A percentile compares a stretch with the other conserved stretches of the same genome.
These are phyloP conservation scores for Cerrena zonata DNA, from an alignment of 1,284 basidiomycete genomes.

Conservation along the genomic window DNA sequence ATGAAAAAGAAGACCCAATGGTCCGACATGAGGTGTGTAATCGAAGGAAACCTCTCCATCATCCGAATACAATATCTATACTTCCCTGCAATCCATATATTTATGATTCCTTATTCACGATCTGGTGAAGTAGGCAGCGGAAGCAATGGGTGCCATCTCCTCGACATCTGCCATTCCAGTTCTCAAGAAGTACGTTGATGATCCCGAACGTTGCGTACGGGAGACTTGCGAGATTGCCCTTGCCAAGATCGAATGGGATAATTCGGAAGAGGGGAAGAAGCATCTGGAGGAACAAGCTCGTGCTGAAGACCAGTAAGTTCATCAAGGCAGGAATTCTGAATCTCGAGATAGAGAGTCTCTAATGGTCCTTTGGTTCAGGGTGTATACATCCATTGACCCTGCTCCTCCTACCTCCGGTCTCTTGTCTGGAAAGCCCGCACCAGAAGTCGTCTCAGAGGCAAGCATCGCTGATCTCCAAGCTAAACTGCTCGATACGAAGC, in stretches of 20 bases:
- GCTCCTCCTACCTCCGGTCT: constrained; percentile 75
- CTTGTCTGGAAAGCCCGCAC: constrained; percentile 46
- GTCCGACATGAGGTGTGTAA: constrained; percentile 85
- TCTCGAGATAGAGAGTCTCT: too few species aligned
- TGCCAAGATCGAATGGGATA: constrained; percentile 91
- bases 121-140: constrained; percentile 67
- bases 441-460: constrained; percentile 41
- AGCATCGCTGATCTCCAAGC: constrained; percentile 55
- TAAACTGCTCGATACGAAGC: constrained; percentile 62
- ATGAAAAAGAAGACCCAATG: constrained; percentile 84
- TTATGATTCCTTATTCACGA: background rate
- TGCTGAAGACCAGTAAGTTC: constrained; percentile 16
- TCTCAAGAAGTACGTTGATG: constrained; percentile 68
- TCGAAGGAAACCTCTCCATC: constrained; percentile 2
- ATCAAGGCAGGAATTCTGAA: too few species aligned
- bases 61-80: background rate
- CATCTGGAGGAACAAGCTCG: constrained; percentile 34
- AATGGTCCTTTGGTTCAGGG: too few species aligned
- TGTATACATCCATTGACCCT: constrained; percentile 90
- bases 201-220: constrained; percentile 76
- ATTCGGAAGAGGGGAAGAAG: constrained; percentile 63
- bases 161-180: constrained; percentile 62
- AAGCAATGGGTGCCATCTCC: constrained; percentile 95
- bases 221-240: constrained; percentile 98
- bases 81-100: background rate